Evolutionary conservation across 352 stramenopile species (phyloP), one percentile per base, ranked within the genome.

Genomic region (Phytophthora citricola): DNA sequence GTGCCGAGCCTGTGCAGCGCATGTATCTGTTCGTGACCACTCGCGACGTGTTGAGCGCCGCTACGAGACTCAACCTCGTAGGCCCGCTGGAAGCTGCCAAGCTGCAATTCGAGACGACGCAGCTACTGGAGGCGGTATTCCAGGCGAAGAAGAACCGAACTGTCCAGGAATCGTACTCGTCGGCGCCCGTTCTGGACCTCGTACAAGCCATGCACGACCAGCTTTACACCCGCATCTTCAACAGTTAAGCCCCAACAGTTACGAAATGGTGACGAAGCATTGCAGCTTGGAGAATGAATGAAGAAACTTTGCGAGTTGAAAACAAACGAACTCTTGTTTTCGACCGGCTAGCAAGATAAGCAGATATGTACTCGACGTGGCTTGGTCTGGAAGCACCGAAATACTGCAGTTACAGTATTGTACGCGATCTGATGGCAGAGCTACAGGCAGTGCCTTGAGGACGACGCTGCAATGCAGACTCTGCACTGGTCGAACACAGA

Each of bases 171-270:
- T 88, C 87, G 46, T 92, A 93, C 69, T 91, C 84, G 43, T 93
- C 85, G 5, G 85, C 83, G 34, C 87, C 87, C 0, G 73, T 93
- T 54, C 78, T 94, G 11, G 87, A 95, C 55, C 73, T 95, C 22
- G 78, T 94, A 53, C 87, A 95, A 46, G 83, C 75, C 54, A 90
- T 91, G 76, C 87, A 95, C 63, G 87, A 95, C 60, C 81, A 92
- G 51, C 71, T 95, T n/a, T 95, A 95, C 71, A 95, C 87, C 61
- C 85, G 87, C 29, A 94, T 95, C 43, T 95, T 95, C 62, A 95
- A 93, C 62, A 95, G 87, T 58, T 77, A 39, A 76, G 10, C 29
- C 31, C 31, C 31, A 4, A 14, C 31, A 36, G 8, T 36, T 36
- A 36, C 14, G 29, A 26, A 20, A 4, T 26, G 1, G 24, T 4